phyloP scores from a whole-genome alignment of 2,329 filamentous ascomycete genomes.

The Podosphaera fusca region DNA sequence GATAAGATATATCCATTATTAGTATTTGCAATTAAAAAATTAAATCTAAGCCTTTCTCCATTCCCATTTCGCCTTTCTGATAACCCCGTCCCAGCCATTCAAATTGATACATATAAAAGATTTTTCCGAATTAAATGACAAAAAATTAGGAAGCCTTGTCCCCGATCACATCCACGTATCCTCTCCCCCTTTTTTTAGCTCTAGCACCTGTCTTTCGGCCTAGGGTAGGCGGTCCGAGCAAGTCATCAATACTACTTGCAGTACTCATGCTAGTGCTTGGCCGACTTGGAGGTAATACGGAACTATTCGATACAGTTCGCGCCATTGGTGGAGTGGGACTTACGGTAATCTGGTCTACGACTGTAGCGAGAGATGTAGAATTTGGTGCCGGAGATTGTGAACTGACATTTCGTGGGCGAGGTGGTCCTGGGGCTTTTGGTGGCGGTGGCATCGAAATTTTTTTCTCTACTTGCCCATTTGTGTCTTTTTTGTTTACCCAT shows the following conservation, averaged over 20 bases:
- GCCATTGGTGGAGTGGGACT: slow-evolving; percentile 9
- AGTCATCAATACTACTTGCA: slow-evolving; percentile 84
- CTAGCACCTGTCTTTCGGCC: slow-evolving; percentile 34
- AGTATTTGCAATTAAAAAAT: no score
- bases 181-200: slow-evolving; percentile 45
- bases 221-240: slow-evolving; percentile 52
- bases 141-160: slow-evolving; percentile 5
- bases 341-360: neutral
- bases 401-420: slow-evolving; percentile 12
- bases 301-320: slow-evolving; percentile 10
- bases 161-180: slow-evolving; percentile 91
- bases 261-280: slow-evolving; percentile 69
- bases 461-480: slow-evolving; percentile 32
- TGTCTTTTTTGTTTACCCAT: slow-evolving; percentile 90
- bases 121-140: neutral
- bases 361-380: neutral
- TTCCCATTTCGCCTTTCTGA: neutral
- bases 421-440: slow-evolving; percentile 32
- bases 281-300: slow-evolving; percentile 31
- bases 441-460: slow-evolving; percentile 56
- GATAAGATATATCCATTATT: no score
- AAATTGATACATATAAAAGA: neutral
- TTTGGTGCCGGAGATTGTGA: slow-evolving; percentile 3
- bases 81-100: neutral
- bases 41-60: no score